Evolutionary conservation across 352 stramenopile genomes (phyloP), one percentile per base, ranked within the genome.

Genomic region (Phytophthora cajani): DNA sequence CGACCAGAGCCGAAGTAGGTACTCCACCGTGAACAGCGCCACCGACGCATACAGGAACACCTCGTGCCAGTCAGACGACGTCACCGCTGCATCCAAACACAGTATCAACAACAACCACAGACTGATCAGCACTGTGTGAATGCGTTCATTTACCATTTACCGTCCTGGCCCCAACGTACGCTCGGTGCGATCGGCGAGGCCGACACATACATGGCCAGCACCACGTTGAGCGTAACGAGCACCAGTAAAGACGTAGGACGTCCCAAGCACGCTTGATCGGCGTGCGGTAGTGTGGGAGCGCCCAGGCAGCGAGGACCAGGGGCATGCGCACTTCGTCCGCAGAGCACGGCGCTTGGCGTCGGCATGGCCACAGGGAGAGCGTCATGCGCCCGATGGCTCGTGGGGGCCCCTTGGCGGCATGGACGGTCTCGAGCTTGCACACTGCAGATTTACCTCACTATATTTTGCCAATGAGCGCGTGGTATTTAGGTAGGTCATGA

Each of bases 41-140:
- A 85, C 93, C 11, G 88, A 95, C 10, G 88, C 57, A n/a, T 92
- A 94, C 30, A 95, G 66, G 57, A 94, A 92, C 33, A 80, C 68
- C 19, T 88, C 80, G 58, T 94, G 94, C 88, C 88, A 95, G 14
- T 78, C 56, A 10, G 75, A 83, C 49, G 69, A 72, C 11, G 69
- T 64, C 59, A 85, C 81, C 78, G 60, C 55, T 78, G 44, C 33
- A 68, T 5, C 11, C 14, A 33, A 2, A 59, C 27, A 23, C 50
- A 38, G 19, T 21, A 54, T 3, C 11, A 50, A 36, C 7, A 62
- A 4, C 30, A 32, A 21, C 21, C n/a, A 53, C 38, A 64, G 62
- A 32, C 5, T 62, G 1, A 17, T 49, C 42, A 49, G 42, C 42
- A 49, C 12, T 5, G 38, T 4, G 12, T 17, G 7, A 8, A 17